These are phyloP conservation scores for Phlyctochytrium planicorne DNA, from an alignment of 192 early-diverging fungal genomes.

Conservation along the genomic window DNA sequence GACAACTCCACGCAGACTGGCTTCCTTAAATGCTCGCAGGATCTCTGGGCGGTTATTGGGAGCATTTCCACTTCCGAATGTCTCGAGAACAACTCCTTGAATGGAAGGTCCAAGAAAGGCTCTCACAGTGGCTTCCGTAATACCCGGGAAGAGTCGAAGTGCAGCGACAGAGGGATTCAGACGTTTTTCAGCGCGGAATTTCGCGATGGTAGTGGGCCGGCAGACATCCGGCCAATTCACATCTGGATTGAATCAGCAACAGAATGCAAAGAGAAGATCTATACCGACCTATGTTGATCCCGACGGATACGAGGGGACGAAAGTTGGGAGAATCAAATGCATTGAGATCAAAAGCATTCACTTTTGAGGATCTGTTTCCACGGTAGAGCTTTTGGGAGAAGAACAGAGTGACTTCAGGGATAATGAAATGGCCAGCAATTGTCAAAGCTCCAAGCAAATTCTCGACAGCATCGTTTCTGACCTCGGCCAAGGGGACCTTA, in stretches of 20 bases:
- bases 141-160: conserved; percentile 91
- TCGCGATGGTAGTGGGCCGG: conserved; percentile 78
- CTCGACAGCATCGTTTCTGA: conserved; percentile 96
- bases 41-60: conserved; percentile 86
- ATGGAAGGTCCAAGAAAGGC: conserved; percentile 85
- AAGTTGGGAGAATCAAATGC: conserved; percentile 77
- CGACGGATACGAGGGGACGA: conserved; percentile 84
- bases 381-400: conserved; percentile 92
- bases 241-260: conserved; percentile 51
- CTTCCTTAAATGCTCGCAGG: conserved; percentile 78
- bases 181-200: conserved; percentile 80
- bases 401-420: conserved; percentile 92
- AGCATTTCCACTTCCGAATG: conserved; percentile 96
- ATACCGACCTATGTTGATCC: conserved; percentile 84
- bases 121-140: conserved; percentile 81
- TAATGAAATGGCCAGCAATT: conserved; percentile 97
- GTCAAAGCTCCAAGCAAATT: conserved; percentile 95
- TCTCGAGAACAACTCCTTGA: conserved; percentile 90
- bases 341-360: conserved; percentile 54
- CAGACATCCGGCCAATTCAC: conserved; percentile 88
- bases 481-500: conserved; percentile 87
- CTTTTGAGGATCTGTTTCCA: conserved; percentile 80
- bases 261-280: not conserved
- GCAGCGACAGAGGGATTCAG: conserved; percentile 87
- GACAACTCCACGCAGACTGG: conserved; percentile 88